Conservation (phyloP, 371 early-diverging fungal genomes). For the Zychaea mexicana region DNA sequence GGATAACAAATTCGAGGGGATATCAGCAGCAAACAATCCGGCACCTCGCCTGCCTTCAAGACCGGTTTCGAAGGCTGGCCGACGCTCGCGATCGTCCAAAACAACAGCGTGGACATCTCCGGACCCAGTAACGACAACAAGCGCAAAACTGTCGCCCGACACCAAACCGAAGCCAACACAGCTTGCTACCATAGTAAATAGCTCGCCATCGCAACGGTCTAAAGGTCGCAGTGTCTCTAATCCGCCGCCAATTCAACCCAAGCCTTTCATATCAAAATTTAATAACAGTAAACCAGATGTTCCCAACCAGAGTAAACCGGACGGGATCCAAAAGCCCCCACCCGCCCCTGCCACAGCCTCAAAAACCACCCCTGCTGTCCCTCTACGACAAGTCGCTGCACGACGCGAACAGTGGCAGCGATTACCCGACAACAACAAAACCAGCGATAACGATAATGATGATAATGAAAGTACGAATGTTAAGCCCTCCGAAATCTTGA, state of each 20-base stretch:
- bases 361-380: background rate
- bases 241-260: slow-evolving; percentile 16
- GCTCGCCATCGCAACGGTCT: background rate
- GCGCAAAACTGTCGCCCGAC: slow-evolving; percentile 1
- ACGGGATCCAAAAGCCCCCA: background rate
- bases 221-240: slow-evolving; percentile 3
- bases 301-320: slow-evolving; percentile 6
- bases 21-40: slow-evolving; percentile 27
- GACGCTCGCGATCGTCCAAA: slow-evolving; percentile 15
- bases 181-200: background rate
- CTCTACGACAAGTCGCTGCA: background rate
- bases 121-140: background rate
- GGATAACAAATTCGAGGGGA: background rate
- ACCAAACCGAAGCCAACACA: background rate
- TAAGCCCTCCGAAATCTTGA: slow-evolving; percentile 9
- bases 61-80: slow-evolving; percentile 27
- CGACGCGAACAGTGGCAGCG: background rate
- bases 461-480: slow-evolving; percentile 3
- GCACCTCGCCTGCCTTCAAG: slow-evolving; percentile 45
- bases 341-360: background rate
- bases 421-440: background rate
- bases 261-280: background rate
- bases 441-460: background rate
- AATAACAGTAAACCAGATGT: background rate
- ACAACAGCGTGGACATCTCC: background rate